phyloP scores from a whole-genome alignment of 2,329 filamentous ascomycete species.

The Leptodontidium sp. region DNA sequence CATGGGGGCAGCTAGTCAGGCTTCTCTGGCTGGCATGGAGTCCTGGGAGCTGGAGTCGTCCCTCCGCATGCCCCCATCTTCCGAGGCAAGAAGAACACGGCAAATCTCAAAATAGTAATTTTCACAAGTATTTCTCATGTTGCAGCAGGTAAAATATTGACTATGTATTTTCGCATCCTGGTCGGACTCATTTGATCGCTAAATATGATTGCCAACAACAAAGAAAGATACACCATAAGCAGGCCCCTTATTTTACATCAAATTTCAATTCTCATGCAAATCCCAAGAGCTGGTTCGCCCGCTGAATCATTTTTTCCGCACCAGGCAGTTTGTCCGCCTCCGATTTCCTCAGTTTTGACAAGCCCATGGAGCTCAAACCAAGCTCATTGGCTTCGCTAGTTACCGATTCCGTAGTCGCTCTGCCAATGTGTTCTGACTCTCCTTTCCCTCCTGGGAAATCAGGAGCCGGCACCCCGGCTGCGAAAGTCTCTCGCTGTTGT shows the following conservation, averaged over 20 bases:
- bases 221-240: not conserved
- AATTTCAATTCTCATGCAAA: conserved; percentile 4
- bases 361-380: conserved; percentile 64
- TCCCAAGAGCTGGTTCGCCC: conserved; percentile 23
- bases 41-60: no score
- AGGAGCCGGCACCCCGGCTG: conserved; percentile 70
- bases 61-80: no score
- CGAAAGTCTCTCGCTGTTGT: conserved; percentile 75
- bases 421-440: conserved; percentile 62
- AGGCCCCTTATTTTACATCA: not conserved
- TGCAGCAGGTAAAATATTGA: no score
- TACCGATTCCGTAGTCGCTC: conserved; percentile 47
- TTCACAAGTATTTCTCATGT: no score
- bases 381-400: conserved; percentile 56
- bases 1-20: no score
- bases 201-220: not conserved
- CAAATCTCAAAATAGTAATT: no score
- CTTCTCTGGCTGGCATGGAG: no score
- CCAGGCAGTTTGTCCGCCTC: conserved; percentile 17
- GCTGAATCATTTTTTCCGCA: conserved; percentile 19
- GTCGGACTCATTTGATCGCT: not conserved
- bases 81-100: no score
- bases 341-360: conserved; percentile 48
- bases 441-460: conserved; percentile 78
- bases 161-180: no score